Conservation (phyloP, 2,329 filamentous ascomycete species). For the Pseudocercospora macadamiae region DNA sequence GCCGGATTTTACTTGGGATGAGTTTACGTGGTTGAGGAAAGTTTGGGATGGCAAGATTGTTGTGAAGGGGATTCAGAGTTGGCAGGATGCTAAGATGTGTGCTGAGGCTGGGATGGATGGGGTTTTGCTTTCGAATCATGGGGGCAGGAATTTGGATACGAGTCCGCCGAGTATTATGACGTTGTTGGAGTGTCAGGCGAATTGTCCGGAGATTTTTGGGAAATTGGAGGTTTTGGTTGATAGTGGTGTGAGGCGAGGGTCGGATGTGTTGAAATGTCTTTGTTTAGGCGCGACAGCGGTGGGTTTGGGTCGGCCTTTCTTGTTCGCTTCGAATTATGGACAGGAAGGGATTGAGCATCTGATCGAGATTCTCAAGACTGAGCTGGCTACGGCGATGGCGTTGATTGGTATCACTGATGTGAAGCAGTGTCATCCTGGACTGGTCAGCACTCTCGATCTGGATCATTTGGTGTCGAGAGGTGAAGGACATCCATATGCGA, state of each 20-base stretch:
- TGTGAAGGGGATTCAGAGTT: slow-evolving; percentile 47
- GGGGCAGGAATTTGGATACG: slow-evolving; percentile 51
- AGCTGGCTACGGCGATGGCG: slow-evolving; percentile 67
- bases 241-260: slow-evolving; percentile 66
- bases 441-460: slow-evolving; percentile 57
- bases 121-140: slow-evolving; percentile 56
- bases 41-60: slow-evolving; percentile 48
- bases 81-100: slow-evolving; percentile 47
- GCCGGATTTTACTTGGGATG: slow-evolving; percentile 54
- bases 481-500: slow-evolving; percentile 30
- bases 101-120: slow-evolving; percentile 48
- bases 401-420: slow-evolving; percentile 65
- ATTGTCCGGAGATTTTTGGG: slow-evolving; percentile 63
- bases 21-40: slow-evolving; percentile 50
- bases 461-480: slow-evolving; percentile 51
- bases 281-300: slow-evolving; percentile 66
- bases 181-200: slow-evolving; percentile 64
- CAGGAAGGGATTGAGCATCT: slow-evolving; percentile 55
- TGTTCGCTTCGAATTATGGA: slow-evolving; percentile 66
- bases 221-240: slow-evolving; percentile 66
- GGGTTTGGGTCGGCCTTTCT: slow-evolving; percentile 63
- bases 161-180: slow-evolving; percentile 60
- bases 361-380: slow-evolving; percentile 47
- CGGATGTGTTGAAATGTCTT: slow-evolving; percentile 69
- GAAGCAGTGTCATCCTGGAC: slow-evolving; percentile 61